These are phyloP conservation scores for Sugiyamaella valdiviana DNA, from an alignment of 805 yeast species.

Conservation along the genomic window DNA sequence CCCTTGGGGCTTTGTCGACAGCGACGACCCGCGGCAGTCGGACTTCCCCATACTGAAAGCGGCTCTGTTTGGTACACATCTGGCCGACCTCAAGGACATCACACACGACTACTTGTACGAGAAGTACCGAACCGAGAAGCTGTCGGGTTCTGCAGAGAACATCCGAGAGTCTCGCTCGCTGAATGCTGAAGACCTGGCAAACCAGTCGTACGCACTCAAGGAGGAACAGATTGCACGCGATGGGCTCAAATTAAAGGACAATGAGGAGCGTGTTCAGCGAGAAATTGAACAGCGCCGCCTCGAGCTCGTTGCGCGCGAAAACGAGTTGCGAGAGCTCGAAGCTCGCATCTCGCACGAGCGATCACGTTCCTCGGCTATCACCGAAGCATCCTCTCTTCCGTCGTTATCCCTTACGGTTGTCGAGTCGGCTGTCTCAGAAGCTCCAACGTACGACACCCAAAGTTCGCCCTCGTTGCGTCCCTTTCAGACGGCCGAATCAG, in stretches of 20 bases:
- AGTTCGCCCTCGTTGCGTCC: neutral
- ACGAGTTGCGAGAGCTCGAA: conserved; percentile 34
- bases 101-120: conserved; percentile 74
- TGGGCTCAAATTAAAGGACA: conserved; percentile 33
- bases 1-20: conserved; percentile 55
- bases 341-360: conserved; percentile 23
- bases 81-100: conserved; percentile 72
- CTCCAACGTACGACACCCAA: neutral
- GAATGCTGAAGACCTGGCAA: conserved; percentile 36
- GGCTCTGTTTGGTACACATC: conserved; percentile 67
- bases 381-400: neutral
- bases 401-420: neutral
- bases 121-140: conserved; percentile 67
- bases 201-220: conserved; percentile 34
- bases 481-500: too few relatives aligned
- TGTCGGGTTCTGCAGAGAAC: conserved; percentile 10
- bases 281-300: conserved; percentile 35
- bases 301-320: conserved; percentile 34
- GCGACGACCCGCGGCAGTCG: conserved; percentile 31
- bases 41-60: conserved; percentile 43
- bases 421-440: neutral
- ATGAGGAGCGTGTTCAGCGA: conserved; percentile 33
- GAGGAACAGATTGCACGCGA: conserved; percentile 39
- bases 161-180: conserved; percentile 24
- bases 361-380: neutral